Evolutionary conservation across 352 stramenopile species (phyloP), one percentile per base, ranked within the genome.

Genomic region (Globisporangium viniferum): DNA sequence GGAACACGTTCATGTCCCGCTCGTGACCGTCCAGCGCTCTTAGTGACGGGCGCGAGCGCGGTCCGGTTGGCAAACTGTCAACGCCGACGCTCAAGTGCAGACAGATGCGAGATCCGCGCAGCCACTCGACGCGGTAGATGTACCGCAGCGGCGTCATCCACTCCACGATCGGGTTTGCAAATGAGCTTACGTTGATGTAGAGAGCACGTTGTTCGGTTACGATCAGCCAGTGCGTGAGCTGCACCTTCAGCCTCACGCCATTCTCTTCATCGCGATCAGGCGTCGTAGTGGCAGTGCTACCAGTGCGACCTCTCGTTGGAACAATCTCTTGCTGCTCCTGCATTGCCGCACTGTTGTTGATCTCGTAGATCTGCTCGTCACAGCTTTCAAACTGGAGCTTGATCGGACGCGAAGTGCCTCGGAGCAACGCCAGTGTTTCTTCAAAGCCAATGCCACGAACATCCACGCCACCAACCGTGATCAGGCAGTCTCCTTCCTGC

Each of bases 131-230:
- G 15, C 81, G 80, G 65, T 95, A 93, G 14, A 96, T 89, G 64
- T 94, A 94, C 12, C 86, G 86, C 69, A 96, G 72, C n/a, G 89
- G 89, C 24, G 86, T 93, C 81, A 93, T 94, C 89, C 89, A 96
- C 64, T 96, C 88, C 10, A 96, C 86, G 24, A 94, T 70, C 0
- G 89, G 87, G 31, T 92, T 86, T 8, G 78, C 79, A 27, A 88
- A 84, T 33, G 83, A 93, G 3, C 83, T 84, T 2, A 95, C 88
- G 61, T 93, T 93, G 63, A 95, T 93, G 68, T 95, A 95, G 62
- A 96, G 66, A 27, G 81, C 89, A 15, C 88, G 84, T 62, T 93
- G 82, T 65, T 96, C 89, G 18, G 89, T 96, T 55, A 96, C 88
- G 35, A 96, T 95, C 33, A 95, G 69, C 89, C 89, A 96, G 68